Evolutionary conservation across 352 stramenopile genomes (phyloP), one percentile per base, ranked within the genome.

Genomic region (Thalassiosira livingstoniorum): DNA sequence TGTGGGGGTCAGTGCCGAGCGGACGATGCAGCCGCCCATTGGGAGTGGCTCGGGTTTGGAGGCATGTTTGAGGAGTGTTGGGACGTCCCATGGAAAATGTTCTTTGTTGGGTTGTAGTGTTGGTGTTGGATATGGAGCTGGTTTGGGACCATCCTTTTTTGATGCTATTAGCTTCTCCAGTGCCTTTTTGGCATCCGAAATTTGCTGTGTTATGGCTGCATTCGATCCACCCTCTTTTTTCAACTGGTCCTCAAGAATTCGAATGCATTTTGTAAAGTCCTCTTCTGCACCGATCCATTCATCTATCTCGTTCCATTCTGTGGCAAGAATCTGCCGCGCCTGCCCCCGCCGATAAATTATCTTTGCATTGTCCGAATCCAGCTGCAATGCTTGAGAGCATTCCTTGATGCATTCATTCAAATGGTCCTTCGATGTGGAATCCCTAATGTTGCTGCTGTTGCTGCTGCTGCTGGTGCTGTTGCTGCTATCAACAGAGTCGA

Each of bases 341-440:
- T 83, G 42, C 3, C 75, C 87, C 23, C 87, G 34, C 53, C 85
- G 75, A 80, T 85, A 90, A 18, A 29, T 85, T 0, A 88, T n/a
- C 66, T 86, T 89, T 3, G 71, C 25, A 75, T 87, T 85, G 0
- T 43, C 11, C 18, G 60, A 65, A 29, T 85, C 68, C 60, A 80
- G 53, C 18, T 76, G 32, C 45, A 87, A 66, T 54, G 82, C 51
- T 21, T 23, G 15, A 34, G 37, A 69, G 75, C 78, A 90, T 77
- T 86, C 42, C 35, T 82, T 21, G 61, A 80, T 63, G 13, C 71
- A 76, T 35, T 67, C 39, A 13, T 72, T 27, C 64, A 74, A 90
- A 51, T 81, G 60, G 43, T 85, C 0, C n/a, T 11, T 60, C 13
- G n/a, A n/a, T n/a, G n/a, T n/a, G n/a, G n/a, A 53, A 2, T 53